Evolutionary conservation across 2,329 filamentous ascomycete species (phyloP).

Genomic region (Talaromyces sp.): DNA sequence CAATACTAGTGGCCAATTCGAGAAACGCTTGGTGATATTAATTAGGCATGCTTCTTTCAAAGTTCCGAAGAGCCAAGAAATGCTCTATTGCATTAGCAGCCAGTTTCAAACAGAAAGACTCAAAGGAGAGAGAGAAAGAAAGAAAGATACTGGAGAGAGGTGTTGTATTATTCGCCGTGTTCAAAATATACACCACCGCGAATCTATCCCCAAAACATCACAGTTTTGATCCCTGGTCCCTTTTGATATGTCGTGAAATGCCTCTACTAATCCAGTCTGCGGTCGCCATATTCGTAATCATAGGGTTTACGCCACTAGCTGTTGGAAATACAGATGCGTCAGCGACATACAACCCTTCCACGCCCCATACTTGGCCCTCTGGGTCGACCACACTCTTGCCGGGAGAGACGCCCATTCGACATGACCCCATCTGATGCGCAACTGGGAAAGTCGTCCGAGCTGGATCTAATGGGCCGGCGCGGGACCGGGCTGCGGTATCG

Average conservation of each 20-base stretch:
- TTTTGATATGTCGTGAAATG: neutral
- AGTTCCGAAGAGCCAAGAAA: too few relatives aligned
- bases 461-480: neutral
- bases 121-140: neutral
- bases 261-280: neutral
- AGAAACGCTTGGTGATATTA: too few relatives aligned
- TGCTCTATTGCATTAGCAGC: too few relatives aligned
- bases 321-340: neutral
- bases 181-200: too few relatives aligned
- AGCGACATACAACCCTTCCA: neutral
- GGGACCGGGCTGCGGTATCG: neutral
- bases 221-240: neutral
- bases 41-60: too few relatives aligned
- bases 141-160: neutral
- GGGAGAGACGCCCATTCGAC: neutral
- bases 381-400: neutral
- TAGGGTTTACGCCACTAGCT: neutral
- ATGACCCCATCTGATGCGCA: neutral
- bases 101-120: too few relatives aligned
- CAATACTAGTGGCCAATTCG: too few relatives aligned
- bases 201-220: neutral
- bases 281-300: neutral
- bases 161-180: too few relatives aligned
- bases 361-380: neutral
- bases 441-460: neutral